phyloP scores from a whole-genome alignment of 2,329 filamentous ascomycete species.

The Lachnellula occidentalis region DNA sequence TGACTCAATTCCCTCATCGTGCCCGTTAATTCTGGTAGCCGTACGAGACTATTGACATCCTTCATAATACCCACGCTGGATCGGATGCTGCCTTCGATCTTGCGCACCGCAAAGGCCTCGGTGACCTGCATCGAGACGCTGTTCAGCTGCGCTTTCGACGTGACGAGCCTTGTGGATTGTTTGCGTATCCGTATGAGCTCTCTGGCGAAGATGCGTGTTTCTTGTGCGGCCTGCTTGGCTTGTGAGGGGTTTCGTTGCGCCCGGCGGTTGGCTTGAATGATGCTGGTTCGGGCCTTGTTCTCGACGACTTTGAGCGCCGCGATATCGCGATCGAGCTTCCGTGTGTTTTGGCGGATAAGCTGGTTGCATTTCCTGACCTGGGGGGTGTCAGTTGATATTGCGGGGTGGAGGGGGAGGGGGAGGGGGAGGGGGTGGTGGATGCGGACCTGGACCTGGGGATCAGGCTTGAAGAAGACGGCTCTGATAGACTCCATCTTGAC shows the following conservation, averaged over 20 bases:
- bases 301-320: conserved; percentile 71
- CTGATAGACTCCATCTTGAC: conserved; percentile 77
- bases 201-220: conserved; percentile 81
- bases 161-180: conserved; percentile 67
- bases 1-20: conserved; percentile 85
- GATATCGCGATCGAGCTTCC: conserved; percentile 94
- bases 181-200: conserved; percentile 82
- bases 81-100: conserved; percentile 89
- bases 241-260: conserved; percentile 75
- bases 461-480: conserved; percentile 83
- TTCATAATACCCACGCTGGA: conserved; percentile 92
- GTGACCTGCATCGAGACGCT: conserved; percentile 97
- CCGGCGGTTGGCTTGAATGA: conserved; percentile 75
- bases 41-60: conserved; percentile 82
- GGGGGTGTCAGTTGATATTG: conserved; percentile 2
- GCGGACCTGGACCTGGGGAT: conserved; percentile 84
- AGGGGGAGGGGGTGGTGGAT: background rate
- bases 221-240: conserved; percentile 70
- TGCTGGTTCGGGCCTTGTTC: conserved; percentile 76
- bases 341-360: conserved; percentile 82
- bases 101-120: conserved; percentile 89
- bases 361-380: conserved; percentile 94
- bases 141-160: conserved; percentile 84
- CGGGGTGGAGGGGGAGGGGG: conserved; percentile 4
- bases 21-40: conserved; percentile 76